Percentiles rank a stretch among this genome's conserved stretches.
Evolutionary conservation across 495 filamentous ascomycete species (phyloP).

Genomic region (Thermochaetoides thermophila): DNA sequence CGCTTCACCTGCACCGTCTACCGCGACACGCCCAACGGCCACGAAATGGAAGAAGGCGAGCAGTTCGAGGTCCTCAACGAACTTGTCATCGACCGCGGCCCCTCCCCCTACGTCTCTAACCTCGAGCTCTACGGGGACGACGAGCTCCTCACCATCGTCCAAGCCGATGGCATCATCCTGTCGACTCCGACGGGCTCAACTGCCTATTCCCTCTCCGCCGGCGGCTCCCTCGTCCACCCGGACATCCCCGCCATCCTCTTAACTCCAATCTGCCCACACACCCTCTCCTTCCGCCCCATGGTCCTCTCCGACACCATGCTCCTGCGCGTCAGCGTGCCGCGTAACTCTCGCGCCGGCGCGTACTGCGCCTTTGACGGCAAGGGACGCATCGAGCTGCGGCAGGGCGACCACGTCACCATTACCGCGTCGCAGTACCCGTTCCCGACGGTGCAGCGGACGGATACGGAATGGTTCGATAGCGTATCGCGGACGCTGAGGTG

Average conservation of each 20-base stretch:
- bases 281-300: conserved; percentile 92
- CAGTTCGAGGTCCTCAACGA: conserved; percentile 95
- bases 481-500: conserved; percentile 80
- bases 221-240: conserved; percentile 88
- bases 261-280: conserved; percentile 95
- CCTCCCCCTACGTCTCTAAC: conserved; percentile 92
- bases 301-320: conserved; percentile 93
- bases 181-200: conserved; percentile 91
- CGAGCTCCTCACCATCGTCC: conserved; percentile 81
- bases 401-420: conserved; percentile 90
- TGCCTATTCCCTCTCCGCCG: conserved; percentile 89
- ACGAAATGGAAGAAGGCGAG: conserved; percentile 56
- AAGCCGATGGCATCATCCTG: conserved; percentile 95
- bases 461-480: conserved; percentile 87
- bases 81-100: conserved; percentile 91
- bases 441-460: conserved; percentile 72
- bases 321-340: conserved; percentile 74
- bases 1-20: conserved; percentile 94
- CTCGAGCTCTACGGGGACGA: conserved; percentile 89
- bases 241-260: conserved; percentile 95
- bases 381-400: conserved; percentile 74
- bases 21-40: conserved; percentile 34
- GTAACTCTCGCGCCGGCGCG: conserved; percentile 70
- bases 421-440: conserved; percentile 91
- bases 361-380: conserved; percentile 97